Evolutionary conservation across 2,329 filamentous ascomycete species (phyloP).

Genomic region (Stemphylium vesicarium): DNA sequence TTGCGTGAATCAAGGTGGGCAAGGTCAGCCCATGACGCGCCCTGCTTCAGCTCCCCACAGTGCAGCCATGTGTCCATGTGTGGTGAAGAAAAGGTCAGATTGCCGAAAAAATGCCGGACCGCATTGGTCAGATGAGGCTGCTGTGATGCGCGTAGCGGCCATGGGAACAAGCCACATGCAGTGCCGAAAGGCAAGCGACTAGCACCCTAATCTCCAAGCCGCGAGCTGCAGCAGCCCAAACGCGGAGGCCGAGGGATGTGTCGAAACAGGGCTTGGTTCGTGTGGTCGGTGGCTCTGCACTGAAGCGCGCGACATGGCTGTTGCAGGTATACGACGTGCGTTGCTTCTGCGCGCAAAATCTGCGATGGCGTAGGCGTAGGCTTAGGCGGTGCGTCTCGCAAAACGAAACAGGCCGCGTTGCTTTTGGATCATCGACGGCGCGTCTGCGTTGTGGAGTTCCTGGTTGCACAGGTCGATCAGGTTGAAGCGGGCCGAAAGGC

Average conservation of each 20-base stretch:
- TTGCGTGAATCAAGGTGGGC: background rate
- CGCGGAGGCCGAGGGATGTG: background rate
- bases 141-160: constrained; percentile 2
- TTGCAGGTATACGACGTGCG: constrained; percentile 1
- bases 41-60: background rate
- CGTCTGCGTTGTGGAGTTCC: constrained; percentile 19
- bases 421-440: constrained; percentile 20
- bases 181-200: constrained; percentile 3
- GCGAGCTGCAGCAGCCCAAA: background rate
- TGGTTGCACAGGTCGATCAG: constrained; percentile 33
- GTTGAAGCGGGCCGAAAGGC: constrained; percentile 35
- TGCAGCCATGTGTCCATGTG: constrained; percentile 2
- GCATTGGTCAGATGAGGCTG: constrained; percentile 10
- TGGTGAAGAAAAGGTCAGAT: background rate
- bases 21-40: background rate
- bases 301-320: background rate
- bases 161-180: constrained; percentile 8
- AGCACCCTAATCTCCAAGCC: constrained; percentile 7
- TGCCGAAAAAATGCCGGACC: constrained; percentile 13
- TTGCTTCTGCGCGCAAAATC: constrained; percentile 3
- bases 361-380: constrained; percentile 6
- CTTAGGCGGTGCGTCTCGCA: constrained; percentile 8
- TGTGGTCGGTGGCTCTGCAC: background rate
- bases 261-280: constrained; percentile 6
- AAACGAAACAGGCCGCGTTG: constrained; percentile 18